These are phyloP conservation scores for Euphorbia corollata DNA, from an alignment of 441 rosid species.

Conservation along the genomic window DNA sequence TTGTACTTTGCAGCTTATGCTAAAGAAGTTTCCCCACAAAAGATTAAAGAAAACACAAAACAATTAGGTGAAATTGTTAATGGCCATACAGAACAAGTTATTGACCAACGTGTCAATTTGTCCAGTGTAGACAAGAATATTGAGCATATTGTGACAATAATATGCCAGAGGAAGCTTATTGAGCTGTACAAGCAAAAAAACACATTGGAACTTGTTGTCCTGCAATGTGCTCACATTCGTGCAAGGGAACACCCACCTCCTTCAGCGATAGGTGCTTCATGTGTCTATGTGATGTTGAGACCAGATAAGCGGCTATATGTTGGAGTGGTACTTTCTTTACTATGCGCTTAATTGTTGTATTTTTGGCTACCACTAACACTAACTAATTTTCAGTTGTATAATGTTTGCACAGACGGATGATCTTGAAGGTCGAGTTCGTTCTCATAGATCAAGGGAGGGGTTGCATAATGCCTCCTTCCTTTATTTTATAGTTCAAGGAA, in stretches of 20 bases:
- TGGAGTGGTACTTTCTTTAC: slow-evolving; percentile 59
- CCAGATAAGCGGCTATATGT: slow-evolving; percentile 74
- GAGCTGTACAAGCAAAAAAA: slow-evolving; percentile 40
- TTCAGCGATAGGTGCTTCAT: slow-evolving; percentile 71
- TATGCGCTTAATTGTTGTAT: background rate
- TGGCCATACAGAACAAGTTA: slow-evolving; percentile 25
- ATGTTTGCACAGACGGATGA: slow-evolving; percentile 67
- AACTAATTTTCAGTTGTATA: background rate
- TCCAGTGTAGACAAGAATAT: slow-evolving; percentile 36
- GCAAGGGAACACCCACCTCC: slow-evolving; percentile 92
- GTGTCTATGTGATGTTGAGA: slow-evolving; percentile 80
- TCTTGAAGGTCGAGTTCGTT: slow-evolving; percentile 70
- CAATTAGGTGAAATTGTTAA: slow-evolving; percentile 21
- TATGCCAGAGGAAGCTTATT: slow-evolving; percentile 51
- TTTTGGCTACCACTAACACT: background rate
- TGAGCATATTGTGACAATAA: slow-evolving; percentile 35
- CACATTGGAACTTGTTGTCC: slow-evolving; percentile 25
- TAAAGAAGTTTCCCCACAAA: slow-evolving; percentile 21
- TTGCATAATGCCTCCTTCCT: slow-evolving; percentile 65
- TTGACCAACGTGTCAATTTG: slow-evolving; percentile 25
- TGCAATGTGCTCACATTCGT: slow-evolving; percentile 50
- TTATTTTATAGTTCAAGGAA: slow-evolving; percentile 75
- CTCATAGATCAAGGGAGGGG: slow-evolving; percentile 70
- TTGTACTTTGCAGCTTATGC: slow-evolving; percentile 49
- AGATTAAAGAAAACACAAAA: slow-evolving; percentile 20